Conservation (phyloP, 257 asterid genomes). For the Cinchona pubescens region DNA sequence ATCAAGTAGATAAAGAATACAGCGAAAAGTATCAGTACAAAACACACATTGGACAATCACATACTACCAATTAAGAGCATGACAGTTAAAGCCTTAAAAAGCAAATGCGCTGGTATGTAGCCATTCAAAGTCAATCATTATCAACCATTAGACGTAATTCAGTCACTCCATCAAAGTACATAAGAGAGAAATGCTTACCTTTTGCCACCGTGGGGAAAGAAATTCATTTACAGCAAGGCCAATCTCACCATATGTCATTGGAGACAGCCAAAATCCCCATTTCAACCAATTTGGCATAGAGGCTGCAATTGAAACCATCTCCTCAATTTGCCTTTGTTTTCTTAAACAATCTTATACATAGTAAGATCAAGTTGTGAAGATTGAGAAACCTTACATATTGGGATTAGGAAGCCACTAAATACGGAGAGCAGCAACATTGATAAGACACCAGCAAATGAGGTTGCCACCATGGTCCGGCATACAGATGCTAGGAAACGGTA, state of each 20-base stretch:
- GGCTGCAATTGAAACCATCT: constrained; percentile 38
- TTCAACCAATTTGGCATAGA: constrained; percentile 63
- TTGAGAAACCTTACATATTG: constrained; percentile 39
- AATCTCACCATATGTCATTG: constrained; percentile 62
- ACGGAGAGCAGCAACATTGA: constrained; percentile 31
- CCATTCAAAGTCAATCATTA: too few relatives aligned
- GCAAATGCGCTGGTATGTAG: too few relatives aligned
- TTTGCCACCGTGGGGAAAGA: constrained; percentile 65
- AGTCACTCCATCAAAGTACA: too few relatives aligned
- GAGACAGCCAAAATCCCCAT: constrained; percentile 77
- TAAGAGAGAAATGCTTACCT: constrained; percentile 5
- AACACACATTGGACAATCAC: too few relatives aligned
- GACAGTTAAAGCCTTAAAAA: too few relatives aligned
- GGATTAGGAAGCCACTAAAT: constrained; percentile 60
- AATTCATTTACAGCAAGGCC: constrained; percentile 65
- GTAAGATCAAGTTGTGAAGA: too few relatives aligned
- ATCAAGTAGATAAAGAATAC: neutral
- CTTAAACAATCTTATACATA: too few relatives aligned
- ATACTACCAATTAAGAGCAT: too few relatives aligned
- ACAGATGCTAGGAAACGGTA: constrained; percentile 62
- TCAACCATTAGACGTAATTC: too few relatives aligned
- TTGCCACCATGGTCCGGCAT: constrained; percentile 39
- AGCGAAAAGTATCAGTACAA: neutral
- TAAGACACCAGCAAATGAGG: constrained; percentile 45
- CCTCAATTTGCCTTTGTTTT: neutral